Percentiles rank a stretch among this genome's conserved stretches.
Evolutionary conservation across 2,329 filamentous ascomycete species (phyloP).

Genomic region (Trichoderma pleuroti): DNA sequence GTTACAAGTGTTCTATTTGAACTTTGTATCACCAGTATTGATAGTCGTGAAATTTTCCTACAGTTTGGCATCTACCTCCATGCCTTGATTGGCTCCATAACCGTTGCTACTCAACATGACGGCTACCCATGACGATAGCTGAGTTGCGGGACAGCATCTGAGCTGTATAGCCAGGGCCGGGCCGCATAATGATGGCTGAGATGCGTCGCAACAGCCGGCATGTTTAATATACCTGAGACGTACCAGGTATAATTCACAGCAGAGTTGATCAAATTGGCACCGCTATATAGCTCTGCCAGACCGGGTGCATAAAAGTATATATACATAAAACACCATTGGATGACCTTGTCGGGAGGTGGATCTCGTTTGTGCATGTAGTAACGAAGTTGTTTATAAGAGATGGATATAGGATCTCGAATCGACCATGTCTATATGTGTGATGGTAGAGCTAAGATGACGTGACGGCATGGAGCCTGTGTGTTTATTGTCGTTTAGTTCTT

Average conservation of each 20-base stretch:
- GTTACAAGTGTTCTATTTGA: background rate
- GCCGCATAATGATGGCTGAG: background rate
- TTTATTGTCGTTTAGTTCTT: background rate
- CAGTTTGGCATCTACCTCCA: background rate
- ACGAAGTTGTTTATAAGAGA: background rate
- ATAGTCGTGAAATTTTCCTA: background rate
- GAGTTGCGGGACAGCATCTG: background rate
- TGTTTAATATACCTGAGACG: background rate
- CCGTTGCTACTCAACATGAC: background rate
- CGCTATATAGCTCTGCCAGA: background rate
- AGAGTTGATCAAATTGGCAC: background rate
- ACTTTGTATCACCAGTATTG: background rate
- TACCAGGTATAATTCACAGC: background rate
- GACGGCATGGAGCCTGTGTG: background rate
- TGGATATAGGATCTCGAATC: background rate
- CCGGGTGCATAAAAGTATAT: background rate
- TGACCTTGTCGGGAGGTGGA: background rate
- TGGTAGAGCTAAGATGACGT: background rate
- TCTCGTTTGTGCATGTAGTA: background rate
- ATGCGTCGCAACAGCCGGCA: background rate
- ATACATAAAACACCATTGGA: fast-evolving
- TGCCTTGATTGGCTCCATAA: background rate
- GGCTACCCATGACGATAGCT: background rate
- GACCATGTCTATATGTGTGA: background rate
- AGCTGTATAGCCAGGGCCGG: background rate